phyloP scores from a whole-genome alignment of 805 yeast genomes.

The Monosporozyma servazzii region DNA sequence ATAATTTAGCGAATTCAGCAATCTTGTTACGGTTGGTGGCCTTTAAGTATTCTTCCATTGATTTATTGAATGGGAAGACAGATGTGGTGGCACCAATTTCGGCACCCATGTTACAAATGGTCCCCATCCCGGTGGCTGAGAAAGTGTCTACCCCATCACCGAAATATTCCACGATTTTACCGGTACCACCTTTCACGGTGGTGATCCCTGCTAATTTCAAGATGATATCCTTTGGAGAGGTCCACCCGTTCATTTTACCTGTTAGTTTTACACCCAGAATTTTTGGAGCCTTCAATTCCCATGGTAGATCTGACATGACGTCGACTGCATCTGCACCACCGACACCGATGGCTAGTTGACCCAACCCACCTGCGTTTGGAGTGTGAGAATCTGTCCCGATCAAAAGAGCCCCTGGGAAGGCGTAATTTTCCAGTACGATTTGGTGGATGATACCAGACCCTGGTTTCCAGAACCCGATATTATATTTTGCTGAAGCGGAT shows the following conservation, averaged over 20 bases:
- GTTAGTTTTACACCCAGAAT: conserved; percentile 90
- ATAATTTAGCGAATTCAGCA: conserved; percentile 67
- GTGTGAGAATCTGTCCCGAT: conserved; percentile 97
- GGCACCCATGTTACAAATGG: conserved; percentile 99
- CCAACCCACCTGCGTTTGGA: conserved; percentile 97
- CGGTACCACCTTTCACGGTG: conserved; percentile 98
- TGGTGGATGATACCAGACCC: conserved; percentile 98
- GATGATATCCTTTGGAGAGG: conserved; percentile 94
- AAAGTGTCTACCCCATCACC: conserved; percentile 91
- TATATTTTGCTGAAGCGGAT: conserved; percentile 86
- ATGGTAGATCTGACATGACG: conserved; percentile 85
- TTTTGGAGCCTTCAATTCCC: conserved; percentile 98
- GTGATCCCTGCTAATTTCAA: conserved; percentile 86
- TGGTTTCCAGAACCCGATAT: conserved; percentile 98
- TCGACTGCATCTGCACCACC: conserved; percentile 99
- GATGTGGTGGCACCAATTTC: conserved; percentile 98
- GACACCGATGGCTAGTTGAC: conserved; percentile 96
- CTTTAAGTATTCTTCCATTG: conserved; percentile 75
- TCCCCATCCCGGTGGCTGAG: conserved; percentile 98
- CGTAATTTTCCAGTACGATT: conserved; percentile 90
- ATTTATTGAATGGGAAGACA: conserved; percentile 90
- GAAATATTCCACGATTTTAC: conserved; percentile 89
- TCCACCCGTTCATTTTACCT: conserved; percentile 89
- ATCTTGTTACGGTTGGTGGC: conserved; percentile 83
- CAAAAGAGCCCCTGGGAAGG: conserved; percentile 94